A percentile compares a stretch with the other conserved stretches of the same genome.
Conservation (phyloP, 2,329 filamentous ascomycete genomes). For the Colletotrichum trifolii region DNA sequence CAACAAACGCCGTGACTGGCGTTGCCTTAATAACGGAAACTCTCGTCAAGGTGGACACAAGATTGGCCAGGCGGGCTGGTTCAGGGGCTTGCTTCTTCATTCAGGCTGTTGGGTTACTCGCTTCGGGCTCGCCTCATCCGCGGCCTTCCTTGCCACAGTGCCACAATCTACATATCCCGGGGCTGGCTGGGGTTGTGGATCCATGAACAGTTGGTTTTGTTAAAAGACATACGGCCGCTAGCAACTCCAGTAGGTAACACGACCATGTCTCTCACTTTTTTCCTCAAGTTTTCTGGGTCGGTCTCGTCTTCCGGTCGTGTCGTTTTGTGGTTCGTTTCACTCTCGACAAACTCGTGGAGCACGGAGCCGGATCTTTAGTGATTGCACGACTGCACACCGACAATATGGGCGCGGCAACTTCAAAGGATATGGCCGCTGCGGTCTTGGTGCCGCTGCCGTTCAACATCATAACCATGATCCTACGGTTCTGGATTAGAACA, state of each 20-base stretch:
- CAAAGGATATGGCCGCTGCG: constrained; percentile 32
- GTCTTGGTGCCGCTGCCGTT: constrained; percentile 29
- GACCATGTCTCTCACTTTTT: background rate
- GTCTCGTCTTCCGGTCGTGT: background rate
- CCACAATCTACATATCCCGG: constrained; percentile 9
- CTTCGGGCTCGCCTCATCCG: constrained; percentile 2
- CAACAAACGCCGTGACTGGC: background rate
- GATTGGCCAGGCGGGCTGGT: constrained; percentile 3
- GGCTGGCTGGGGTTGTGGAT: constrained; percentile 22
- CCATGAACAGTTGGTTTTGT: constrained; percentile 4
- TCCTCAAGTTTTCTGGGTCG: constrained; percentile 8
- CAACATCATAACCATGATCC: constrained; percentile 12
- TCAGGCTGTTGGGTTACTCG: background rate
- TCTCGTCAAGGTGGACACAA: constrained; percentile 1
- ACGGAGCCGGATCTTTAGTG: constrained; percentile 29
- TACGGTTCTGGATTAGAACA: constrained; percentile 29
- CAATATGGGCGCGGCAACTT: constrained; percentile 31
- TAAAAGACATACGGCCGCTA: constrained; percentile 18
- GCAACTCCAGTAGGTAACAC: constrained; percentile 18
- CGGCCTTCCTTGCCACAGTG: constrained; percentile 19
- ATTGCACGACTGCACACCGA: background rate
- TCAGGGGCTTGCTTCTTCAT: constrained; percentile 9
- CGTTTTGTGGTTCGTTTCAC: constrained; percentile 6
- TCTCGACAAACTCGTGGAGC: constrained; percentile 5
- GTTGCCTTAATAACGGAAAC: constrained; percentile 1